These are phyloP conservation scores for Schrenkiella parvula DNA, from an alignment of 345 rosid species.

Conservation along the genomic window DNA sequence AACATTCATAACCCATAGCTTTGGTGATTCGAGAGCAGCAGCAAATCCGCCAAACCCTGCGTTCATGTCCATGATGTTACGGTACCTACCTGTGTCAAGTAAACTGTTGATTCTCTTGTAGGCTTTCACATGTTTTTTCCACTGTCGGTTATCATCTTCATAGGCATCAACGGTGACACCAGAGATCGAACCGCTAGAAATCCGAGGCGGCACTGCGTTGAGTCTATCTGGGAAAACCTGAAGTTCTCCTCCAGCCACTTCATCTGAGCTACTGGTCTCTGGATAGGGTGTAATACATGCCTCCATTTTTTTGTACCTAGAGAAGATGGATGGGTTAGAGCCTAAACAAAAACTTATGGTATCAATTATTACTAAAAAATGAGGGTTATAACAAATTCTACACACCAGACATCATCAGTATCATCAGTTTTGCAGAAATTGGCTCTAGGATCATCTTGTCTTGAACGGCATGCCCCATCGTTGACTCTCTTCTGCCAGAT, in stretches of 20 bases:
- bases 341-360: background rate
- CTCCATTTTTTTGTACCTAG: conserved; percentile 96
- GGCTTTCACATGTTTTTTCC: conserved; percentile 88
- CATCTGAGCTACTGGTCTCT: conserved; percentile 49
- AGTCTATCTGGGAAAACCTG: conserved; percentile 83
- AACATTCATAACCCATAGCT: conserved; percentile 98
- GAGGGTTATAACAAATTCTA: background rate
- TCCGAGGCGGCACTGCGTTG: conserved; percentile 75
- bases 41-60: conserved; percentile 98
- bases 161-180: conserved; percentile 83
- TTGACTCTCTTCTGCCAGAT: conserved; percentile 87
- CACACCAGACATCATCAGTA: conserved; percentile 85
- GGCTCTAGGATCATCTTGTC: conserved; percentile 63
- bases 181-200: conserved; percentile 77
- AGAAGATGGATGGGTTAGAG: background rate
- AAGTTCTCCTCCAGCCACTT: conserved; percentile 63
- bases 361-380: background rate
- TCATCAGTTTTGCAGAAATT: conserved; percentile 70
- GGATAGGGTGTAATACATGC: conserved; percentile 82
- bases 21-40: conserved; percentile 68
- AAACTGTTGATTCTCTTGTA: conserved; percentile 77
- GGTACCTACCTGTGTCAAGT: conserved; percentile 78
- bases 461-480: conserved; percentile 50
- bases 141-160: conserved; percentile 62
- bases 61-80: conserved; percentile 98